Evolutionary conservation across 306 rosid species (phyloP), one percentile per base, ranked within the genome.

Genomic region (Cyamopsis tetragonoloba): DNA sequence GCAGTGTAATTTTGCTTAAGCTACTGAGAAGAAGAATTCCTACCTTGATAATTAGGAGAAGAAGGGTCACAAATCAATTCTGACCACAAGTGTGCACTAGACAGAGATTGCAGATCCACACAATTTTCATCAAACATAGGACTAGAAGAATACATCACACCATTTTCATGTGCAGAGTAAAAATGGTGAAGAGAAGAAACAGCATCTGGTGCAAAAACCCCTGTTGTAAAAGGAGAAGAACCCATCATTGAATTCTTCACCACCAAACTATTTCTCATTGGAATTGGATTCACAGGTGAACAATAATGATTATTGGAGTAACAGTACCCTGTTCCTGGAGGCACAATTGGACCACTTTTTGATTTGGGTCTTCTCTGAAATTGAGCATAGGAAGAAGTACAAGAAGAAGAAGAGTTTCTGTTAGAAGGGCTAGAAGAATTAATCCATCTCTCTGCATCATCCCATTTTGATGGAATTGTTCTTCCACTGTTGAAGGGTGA

Each of bases 401-500:
- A n/a, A n/a, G n/a, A n/a, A n/a, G n/a, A n/a, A n/a, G n/a, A n/a
- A n/a, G n/a, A n/a, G n/a, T n/a, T n/a, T n/a, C n/a, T n/a, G n/a
- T n/a, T n/a, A n/a, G n/a, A n/a, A n/a, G 98, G 98, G 75, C 98
- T 92, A 68, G 85, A 85, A 79, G n/a, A n/a, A n/a, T n/a, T n/a
- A n/a, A 92, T 92, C 98, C 98, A 92, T 73, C 98, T 79, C 84
- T 92, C 98, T 2, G 98, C 96, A 51, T 92, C 96, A 44, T 92
- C 98, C 98, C 98, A 92, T 73, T 92, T 92, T 1, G 98, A 92
- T 7, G 96, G 96, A 56, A 87, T 2, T 26, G 95, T 62, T 78
- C 95, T 83, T 20, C 96, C 98, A 55, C 95, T 84, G 63, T 75
- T 84, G 75, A 88, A 84, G 1, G 88, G 79, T 62, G 86, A 71